A percentile compares a stretch with the other conserved stretches of the same genome.
Evolutionary conservation across 1,284 basidiomycete genomes (phyloP).

Genomic region (Boletus mariae): DNA sequence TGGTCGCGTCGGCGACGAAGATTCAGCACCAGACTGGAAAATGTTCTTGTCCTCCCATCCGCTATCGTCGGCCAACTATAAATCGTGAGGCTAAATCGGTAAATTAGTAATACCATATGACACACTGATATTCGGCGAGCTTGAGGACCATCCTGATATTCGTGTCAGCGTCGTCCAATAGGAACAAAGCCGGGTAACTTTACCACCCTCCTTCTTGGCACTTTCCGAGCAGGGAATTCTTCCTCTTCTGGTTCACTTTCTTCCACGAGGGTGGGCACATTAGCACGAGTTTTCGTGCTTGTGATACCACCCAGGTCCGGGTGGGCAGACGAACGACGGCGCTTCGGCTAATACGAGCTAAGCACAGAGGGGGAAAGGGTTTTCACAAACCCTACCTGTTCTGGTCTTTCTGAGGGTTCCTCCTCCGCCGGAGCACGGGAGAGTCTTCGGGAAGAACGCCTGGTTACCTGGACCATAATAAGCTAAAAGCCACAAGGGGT

Average conservation of each 20-base stretch:
- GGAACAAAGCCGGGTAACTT: slow-evolving; percentile 13
- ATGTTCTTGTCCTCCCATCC: slow-evolving; percentile 85
- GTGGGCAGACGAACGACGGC: slow-evolving; percentile 66
- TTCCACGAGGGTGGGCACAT: slow-evolving; percentile 53
- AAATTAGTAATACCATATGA: slow-evolving; percentile 1
- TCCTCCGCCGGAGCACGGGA: slow-evolving; percentile 47
- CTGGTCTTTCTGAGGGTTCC: slow-evolving; percentile 39
- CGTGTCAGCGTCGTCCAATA: slow-evolving; percentile 19
- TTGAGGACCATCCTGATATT: slow-evolving; percentile 44
- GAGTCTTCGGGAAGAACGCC: slow-evolving; percentile 43
- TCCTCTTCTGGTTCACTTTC: slow-evolving; percentile 76
- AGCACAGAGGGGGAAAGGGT: slow-evolving; percentile 3
- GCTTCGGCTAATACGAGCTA: slow-evolving; percentile 44
- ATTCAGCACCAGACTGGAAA: slow-evolving; percentile 78
- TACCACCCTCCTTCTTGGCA: slow-evolving; percentile 58
- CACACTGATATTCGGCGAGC: slow-evolving; percentile 51
- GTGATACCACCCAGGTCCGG: slow-evolving; percentile 56
- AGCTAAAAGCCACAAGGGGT: slow-evolving; percentile 7
- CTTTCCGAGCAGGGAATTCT: slow-evolving; percentile 54
- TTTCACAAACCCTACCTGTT: slow-evolving; percentile 41
- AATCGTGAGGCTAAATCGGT: slow-evolving; percentile 3
- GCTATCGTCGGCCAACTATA: slow-evolving; percentile 52
- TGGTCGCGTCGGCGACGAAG: slow-evolving; percentile 66
- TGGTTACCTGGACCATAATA: slow-evolving; percentile 20
- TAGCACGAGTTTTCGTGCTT: slow-evolving; percentile 35